Percentiles rank a stretch among this genome's conserved stretches.
phyloP scores from a whole-genome alignment of 306 rosid species.

The Begonia loranthoides region DNA sequence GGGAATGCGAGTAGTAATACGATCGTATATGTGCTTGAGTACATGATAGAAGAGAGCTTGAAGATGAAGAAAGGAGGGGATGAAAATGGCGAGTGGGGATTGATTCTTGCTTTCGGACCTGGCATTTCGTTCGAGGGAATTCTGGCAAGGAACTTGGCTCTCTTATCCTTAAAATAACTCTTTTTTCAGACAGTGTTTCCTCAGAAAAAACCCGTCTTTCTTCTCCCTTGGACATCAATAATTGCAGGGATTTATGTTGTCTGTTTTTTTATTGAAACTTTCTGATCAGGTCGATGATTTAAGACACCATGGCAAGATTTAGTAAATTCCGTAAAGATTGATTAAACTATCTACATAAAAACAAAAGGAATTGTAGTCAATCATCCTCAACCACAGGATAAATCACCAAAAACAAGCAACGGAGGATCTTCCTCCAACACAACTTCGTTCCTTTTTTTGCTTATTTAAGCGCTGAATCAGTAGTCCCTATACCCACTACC shows the following conservation, averaged over 20 bases:
- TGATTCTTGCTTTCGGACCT: conserved; percentile 90
- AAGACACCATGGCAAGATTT: no score
- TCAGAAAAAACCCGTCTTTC: not conserved
- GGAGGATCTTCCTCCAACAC: not conserved
- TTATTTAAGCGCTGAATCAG: not conserved
- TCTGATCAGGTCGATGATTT: no score
- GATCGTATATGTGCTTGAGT: conserved; percentile 72
- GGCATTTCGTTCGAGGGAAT: conserved; percentile 85
- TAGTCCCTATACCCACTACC: not conserved
- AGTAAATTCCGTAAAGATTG: no score
- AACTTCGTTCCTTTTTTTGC: not conserved
- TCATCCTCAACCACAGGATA: no score
- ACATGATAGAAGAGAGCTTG: conserved; percentile 57
- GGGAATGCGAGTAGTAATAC: conserved; percentile 92
- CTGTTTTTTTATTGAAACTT: no score
- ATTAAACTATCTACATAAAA: no score
- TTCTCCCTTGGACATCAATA: no score
- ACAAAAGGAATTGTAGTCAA: no score
- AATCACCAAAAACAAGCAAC: no score
- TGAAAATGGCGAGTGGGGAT: conserved; percentile 58
- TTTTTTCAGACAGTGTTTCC: not conserved
- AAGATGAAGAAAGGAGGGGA: conserved; percentile 28
- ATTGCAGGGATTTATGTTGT: no score
- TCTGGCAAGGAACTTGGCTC: conserved; percentile 53
- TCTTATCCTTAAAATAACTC: conserved; percentile 6